Base-by-base conservation (phyloP, 306 rosid species). In the Benincasa hispida region DNA sequence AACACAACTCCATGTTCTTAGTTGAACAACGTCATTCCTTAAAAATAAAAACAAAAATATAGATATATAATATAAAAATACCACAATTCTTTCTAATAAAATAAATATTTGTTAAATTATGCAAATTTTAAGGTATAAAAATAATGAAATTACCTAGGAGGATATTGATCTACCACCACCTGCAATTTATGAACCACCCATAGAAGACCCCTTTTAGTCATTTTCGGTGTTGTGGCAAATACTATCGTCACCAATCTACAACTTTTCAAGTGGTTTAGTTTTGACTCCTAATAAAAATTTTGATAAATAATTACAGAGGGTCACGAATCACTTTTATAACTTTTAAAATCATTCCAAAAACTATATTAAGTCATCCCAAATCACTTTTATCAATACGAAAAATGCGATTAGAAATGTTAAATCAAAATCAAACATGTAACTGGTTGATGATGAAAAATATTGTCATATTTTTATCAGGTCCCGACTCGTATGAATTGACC, bases 211-310 rank as follows among this genome's bases (percentile, higher is more conserved):
- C 76, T 81, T 81, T 37, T 72, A 4, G n/a, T 30, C 79, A 63
- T 81, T 70, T 72, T 79, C 0, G 19, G 34, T 17, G 87, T 76
- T 5, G 81, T 75, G 27, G 72, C 79, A 0, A 61, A 48, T 10
- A 80, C 78, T 13, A 32, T 30, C 24, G 21, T 57, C 10, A 12
- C 19, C 13, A 78, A 37, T 47, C 82, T 84, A 9, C 17, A 8
- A 22, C 84, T 73, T 47, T 28, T 59, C 7, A 54, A 27, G 22
- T 84, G 87, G 72, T 80, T 76, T 56, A 84, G 1, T 21, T 63
- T n/a, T 15, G 83, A 58, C 55, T 84, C 84, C 82, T 80, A 63
- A 24, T n/a, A n/a, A n/a, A n/a, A n/a, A n/a, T n/a, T n/a, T n/a
- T n/a, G n/a, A n/a, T n/a, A n/a, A n/a, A n/a, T n/a, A n/a, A n/a